Conservation (phyloP, 164 flowering plant species). For the Stephania japonica region DNA sequence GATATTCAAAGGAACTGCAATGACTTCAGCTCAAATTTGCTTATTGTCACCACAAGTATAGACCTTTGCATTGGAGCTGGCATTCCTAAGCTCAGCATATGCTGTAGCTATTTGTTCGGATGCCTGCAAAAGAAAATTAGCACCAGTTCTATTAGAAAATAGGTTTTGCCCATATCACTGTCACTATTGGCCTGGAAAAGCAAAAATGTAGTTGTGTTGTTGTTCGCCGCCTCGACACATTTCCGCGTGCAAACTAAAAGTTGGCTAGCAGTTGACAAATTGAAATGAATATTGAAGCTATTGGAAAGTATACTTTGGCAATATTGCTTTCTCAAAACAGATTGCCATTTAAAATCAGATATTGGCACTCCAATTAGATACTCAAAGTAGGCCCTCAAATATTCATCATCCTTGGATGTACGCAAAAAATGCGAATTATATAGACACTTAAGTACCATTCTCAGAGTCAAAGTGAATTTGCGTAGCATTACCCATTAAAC, state of each 20-base stretch:
- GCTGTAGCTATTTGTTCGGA: conserved; percentile 85
- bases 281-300: background rate
- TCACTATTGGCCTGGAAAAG: too few relatives aligned
- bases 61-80: conserved; percentile 70
- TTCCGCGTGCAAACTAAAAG: background rate
- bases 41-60: conserved; percentile 7
- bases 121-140: conserved; percentile 43
- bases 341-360: background rate
- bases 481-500: background rate
- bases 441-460: too few relatives aligned
- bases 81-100: conserved; percentile 92
- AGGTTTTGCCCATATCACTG: background rate
- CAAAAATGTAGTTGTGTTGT: too few relatives aligned
- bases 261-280: background rate
- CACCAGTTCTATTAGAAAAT: conserved; percentile 1
- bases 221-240: too few relatives aligned
- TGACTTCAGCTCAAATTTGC: background rate
- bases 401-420: too few relatives aligned
- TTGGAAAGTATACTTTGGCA: background rate
- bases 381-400: too few relatives aligned
- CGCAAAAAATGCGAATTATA: too few relatives aligned
- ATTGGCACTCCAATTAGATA: too few relatives aligned
- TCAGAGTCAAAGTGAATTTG: too few relatives aligned
- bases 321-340: background rate
- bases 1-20: background rate